Percentiles rank a stretch among this genome's conserved stretches.
These are phyloP conservation scores for Adansonia rubrostipa DNA, from an alignment of 441 rosid species.

Conservation along the genomic window DNA sequence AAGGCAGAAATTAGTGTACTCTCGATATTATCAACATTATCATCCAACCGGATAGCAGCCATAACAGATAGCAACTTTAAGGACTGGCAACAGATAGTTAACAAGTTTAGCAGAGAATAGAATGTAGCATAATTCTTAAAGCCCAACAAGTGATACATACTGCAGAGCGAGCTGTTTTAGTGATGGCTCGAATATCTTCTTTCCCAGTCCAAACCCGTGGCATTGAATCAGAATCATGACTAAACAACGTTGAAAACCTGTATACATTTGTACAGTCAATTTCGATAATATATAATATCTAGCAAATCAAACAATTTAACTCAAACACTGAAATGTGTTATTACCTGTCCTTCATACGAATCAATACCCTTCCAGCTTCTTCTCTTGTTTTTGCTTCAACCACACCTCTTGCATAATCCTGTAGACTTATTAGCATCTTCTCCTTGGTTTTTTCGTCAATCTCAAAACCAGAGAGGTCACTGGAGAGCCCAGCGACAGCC, in stretches of 20 bases:
- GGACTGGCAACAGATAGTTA: conserved; percentile 55
- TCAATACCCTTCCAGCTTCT: conserved; percentile 86
- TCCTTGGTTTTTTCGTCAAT: conserved; percentile 64
- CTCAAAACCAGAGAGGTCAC: conserved; percentile 78
- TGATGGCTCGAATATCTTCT: conserved; percentile 94
- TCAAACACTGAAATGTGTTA: conserved; percentile 26
- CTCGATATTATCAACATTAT: conserved; percentile 71
- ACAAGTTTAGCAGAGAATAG: conserved; percentile 34
- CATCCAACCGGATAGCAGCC: conserved; percentile 82
- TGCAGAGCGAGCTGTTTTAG: conserved; percentile 86
- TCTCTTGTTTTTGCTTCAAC: conserved; percentile 92
- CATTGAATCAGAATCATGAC: conserved; percentile 96
- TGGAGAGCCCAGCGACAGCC: conserved; percentile 68
- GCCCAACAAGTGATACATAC: conserved; percentile 49
- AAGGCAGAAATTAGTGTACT: conserved; percentile 59
- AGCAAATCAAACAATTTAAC: conserved; percentile 28
- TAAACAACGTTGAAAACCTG: conserved; percentile 88
- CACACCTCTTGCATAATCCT: conserved; percentile 66
- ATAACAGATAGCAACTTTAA: conserved; percentile 82
- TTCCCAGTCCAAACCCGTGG: conserved; percentile 98
- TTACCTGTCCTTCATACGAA: conserved; percentile 94
- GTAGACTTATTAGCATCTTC: conserved; percentile 60
- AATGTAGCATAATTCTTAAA: not conserved
- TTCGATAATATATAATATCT: not conserved
- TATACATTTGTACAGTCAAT: conserved; percentile 18